A percentile compares a stretch with the other conserved stretches of the same genome.
Conservation (phyloP, 345 rosid species). For the Ailanthus altissimus region DNA sequence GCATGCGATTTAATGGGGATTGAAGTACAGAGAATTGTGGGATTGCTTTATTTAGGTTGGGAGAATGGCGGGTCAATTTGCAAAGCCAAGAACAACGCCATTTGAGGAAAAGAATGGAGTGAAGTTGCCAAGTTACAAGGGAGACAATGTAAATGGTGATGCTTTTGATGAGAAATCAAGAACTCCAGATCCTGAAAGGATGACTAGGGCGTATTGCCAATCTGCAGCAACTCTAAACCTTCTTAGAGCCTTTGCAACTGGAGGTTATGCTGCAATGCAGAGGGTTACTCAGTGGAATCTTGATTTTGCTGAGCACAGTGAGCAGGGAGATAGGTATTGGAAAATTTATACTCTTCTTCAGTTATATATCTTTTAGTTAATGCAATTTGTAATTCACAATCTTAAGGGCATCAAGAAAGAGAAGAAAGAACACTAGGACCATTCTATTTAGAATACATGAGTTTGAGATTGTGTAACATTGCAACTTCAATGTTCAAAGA, state of each 20-base stretch:
- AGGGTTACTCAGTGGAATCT: conserved; percentile 69
- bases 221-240: conserved; percentile 63
- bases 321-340: conserved; percentile 59
- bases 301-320: conserved; percentile 57
- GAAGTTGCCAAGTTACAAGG: conserved; percentile 57
- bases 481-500: not conserved
- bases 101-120: conserved; percentile 58
- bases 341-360: not conserved
- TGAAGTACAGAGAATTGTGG: not conserved
- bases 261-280: conserved; percentile 69
- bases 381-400: not conserved
- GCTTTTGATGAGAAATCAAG: conserved; percentile 57
- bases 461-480: not conserved
- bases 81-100: conserved; percentile 54
- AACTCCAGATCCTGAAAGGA: conserved; percentile 57
- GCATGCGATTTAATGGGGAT: not conserved
- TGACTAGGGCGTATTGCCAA: conserved; percentile 59
- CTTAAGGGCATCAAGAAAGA: not conserved
- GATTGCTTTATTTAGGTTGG: conserved; percentile 43
- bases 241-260: conserved; percentile 69
- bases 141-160: conserved; percentile 63
- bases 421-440: not conserved
- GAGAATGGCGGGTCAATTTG: conserved; percentile 74
- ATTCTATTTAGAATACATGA: not conserved
- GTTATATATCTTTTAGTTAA: not conserved